Conservation (phyloP, 495 filamentous ascomycete species). For the Umbilicaria muhlenbergii region DNA sequence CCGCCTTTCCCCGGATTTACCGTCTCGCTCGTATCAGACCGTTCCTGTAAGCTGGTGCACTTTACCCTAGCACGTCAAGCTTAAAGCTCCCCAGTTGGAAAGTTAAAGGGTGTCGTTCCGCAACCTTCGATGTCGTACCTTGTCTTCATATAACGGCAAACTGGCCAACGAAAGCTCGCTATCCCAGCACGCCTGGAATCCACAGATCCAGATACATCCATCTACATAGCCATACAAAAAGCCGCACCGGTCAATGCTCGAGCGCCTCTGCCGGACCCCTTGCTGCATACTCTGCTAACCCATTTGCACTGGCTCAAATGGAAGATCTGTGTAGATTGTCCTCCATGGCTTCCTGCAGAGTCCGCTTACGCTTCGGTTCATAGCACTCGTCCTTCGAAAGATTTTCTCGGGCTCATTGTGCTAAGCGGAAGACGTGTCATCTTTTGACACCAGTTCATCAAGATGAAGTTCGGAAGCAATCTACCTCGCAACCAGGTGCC, state of each 20-base stretch:
- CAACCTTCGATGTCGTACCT: too few species aligned
- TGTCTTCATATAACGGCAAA: background rate
- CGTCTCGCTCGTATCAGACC: too few species aligned
- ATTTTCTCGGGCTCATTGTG: background rate
- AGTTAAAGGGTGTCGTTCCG: too few species aligned
- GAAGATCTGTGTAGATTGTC: background rate
- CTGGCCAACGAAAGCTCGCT: constrained; percentile 2
- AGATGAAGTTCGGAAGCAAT: constrained; percentile 75
- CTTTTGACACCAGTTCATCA: constrained; percentile 8
- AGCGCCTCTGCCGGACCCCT: background rate
- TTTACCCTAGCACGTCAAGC: too few species aligned
- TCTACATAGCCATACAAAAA: background rate
- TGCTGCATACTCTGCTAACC: background rate
- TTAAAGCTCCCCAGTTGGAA: too few species aligned
- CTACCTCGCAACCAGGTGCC: constrained; percentile 88
- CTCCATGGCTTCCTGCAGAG: constrained; percentile 1
- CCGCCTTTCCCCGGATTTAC: too few species aligned
- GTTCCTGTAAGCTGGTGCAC: too few species aligned
- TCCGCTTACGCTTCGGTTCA: constrained; percentile 2
- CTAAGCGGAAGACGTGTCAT: background rate
- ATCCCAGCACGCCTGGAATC: constrained; percentile 2
- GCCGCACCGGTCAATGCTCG: background rate
- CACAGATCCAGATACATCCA: background rate
- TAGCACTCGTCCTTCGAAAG: background rate
- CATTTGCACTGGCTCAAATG: background rate